phyloP scores from a whole-genome alignment of 352 stramenopile species.

The Globisporangium polare region DNA sequence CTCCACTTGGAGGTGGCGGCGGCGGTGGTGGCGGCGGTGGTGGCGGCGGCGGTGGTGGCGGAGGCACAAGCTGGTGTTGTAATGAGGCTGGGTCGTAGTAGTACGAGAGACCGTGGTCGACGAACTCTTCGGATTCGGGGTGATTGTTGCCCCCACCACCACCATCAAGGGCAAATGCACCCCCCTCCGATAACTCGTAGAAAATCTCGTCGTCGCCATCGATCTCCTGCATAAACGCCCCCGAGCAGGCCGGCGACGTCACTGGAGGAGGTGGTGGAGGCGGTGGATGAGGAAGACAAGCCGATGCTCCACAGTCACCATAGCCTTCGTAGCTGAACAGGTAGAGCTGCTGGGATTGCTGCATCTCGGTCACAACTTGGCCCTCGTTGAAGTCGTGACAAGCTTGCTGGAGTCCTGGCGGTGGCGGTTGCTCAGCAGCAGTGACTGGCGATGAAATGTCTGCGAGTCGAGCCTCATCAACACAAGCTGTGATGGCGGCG shows the following conservation, averaged over 20 bases:
- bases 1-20: too few relatives aligned
- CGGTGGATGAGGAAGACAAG: not conserved
- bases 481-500: too few relatives aligned
- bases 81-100: constrained; percentile 38
- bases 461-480: not conserved
- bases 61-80: constrained; percentile 6
- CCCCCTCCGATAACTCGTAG: constrained; percentile 6
- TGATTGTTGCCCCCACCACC: constrained; percentile 1
- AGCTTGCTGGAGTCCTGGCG: not conserved
- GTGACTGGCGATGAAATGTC: not conserved
- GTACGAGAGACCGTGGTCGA: constrained; percentile 53
- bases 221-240: constrained; percentile 68
- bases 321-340: not conserved
- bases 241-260: constrained; percentile 5
- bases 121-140: constrained; percentile 25
- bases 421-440: not conserved
- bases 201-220: constrained; percentile 37
- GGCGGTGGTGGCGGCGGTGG: constrained; percentile 14
- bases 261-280: constrained; percentile 13
- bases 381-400: too few relatives aligned
- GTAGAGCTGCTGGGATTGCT: not conserved
- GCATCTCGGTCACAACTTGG: not conserved
- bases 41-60: constrained; percentile 23
- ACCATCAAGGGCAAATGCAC: constrained; percentile 23
- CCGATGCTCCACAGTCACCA: not conserved